Evolutionary conservation across 2,329 filamentous ascomycete species (phyloP).

Genomic region (Clonostachys solani): DNA sequence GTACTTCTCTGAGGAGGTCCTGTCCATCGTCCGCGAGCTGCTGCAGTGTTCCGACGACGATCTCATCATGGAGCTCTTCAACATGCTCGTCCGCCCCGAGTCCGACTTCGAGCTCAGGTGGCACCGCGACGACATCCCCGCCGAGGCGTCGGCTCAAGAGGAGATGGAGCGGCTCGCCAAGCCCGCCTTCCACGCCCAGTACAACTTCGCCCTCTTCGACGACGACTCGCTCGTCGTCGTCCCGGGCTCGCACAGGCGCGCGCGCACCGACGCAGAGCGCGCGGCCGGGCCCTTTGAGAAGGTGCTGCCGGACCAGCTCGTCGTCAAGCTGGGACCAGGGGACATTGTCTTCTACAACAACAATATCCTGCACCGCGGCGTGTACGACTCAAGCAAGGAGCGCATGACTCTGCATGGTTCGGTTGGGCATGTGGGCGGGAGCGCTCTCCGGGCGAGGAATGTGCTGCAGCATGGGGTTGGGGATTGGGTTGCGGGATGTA

Average conservation of each 20-base stretch:
- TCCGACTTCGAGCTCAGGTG: constrained; percentile 70
- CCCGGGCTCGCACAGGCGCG: constrained; percentile 69
- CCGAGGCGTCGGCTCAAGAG: constrained; percentile 60
- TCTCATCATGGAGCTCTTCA: constrained; percentile 84
- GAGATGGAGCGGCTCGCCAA: constrained; percentile 58
- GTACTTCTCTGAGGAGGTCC: constrained; percentile 68
- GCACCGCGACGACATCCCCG: constrained; percentile 80
- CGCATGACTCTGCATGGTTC: constrained; percentile 70
- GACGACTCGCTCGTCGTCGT: constrained; percentile 73
- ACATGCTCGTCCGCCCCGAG: constrained; percentile 74
- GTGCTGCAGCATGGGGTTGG: constrained; percentile 73
- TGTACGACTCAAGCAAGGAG: constrained; percentile 55
- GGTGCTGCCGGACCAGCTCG: constrained; percentile 56
- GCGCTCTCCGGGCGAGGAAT: constrained; percentile 58
- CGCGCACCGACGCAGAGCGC: constrained; percentile 67
- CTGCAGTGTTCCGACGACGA: constrained; percentile 53
- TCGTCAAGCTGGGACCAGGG: constrained; percentile 65
- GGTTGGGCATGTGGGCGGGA: constrained; percentile 57
- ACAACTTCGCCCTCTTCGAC: constrained; percentile 77
- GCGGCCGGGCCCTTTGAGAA: constrained; percentile 60
- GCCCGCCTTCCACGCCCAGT: constrained; percentile 74
- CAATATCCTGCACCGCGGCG: constrained; percentile 76
- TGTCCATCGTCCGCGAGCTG: constrained; percentile 61
- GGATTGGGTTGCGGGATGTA: constrained; percentile 56
- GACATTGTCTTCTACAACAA: constrained; percentile 89